Evolutionary conservation across 768 basidiomycete species (phyloP).

Genomic region (Russula foetens): DNA sequence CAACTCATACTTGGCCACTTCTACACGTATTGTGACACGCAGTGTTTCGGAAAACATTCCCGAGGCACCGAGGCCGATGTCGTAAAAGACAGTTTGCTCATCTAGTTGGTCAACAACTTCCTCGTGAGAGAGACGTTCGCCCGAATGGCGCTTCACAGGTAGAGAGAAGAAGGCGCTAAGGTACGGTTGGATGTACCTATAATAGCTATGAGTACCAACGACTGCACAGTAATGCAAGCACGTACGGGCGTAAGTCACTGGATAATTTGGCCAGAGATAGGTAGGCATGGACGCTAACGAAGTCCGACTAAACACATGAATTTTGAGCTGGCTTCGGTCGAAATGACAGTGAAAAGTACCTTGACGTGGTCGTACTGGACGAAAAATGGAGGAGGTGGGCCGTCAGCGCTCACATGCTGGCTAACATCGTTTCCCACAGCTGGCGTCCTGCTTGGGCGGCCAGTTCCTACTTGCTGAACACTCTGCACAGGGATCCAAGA

Average conservation of each 20-base stretch:
- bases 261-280: constrained; percentile 73
- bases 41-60: constrained; percentile 66
- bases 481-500: constrained; percentile 82
- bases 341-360: constrained; percentile 33
- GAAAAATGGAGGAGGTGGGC: constrained; percentile 69
- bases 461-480: constrained; percentile 51
- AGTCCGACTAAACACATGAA: constrained; percentile 63
- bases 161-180: constrained; percentile 82
- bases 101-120: constrained; percentile 88
- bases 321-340: background rate
- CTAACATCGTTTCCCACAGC: constrained; percentile 40
- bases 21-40: constrained; percentile 77
- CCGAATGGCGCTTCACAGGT: constrained; percentile 63
- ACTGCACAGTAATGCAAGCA: background rate
- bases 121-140: constrained; percentile 71
- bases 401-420: constrained; percentile 60
- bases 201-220: background rate
- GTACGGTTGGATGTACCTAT: constrained; percentile 71
- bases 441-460: constrained; percentile 30
- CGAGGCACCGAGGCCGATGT: constrained; percentile 52
- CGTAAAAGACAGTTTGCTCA: constrained; percentile 85
- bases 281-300: constrained; percentile 72
- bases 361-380: constrained; percentile 92
- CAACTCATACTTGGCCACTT: constrained; percentile 65
- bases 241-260: constrained; percentile 67